Conservation (phyloP, 2,329 filamentous ascomycete genomes). For the Microcyclospora pomicola region DNA sequence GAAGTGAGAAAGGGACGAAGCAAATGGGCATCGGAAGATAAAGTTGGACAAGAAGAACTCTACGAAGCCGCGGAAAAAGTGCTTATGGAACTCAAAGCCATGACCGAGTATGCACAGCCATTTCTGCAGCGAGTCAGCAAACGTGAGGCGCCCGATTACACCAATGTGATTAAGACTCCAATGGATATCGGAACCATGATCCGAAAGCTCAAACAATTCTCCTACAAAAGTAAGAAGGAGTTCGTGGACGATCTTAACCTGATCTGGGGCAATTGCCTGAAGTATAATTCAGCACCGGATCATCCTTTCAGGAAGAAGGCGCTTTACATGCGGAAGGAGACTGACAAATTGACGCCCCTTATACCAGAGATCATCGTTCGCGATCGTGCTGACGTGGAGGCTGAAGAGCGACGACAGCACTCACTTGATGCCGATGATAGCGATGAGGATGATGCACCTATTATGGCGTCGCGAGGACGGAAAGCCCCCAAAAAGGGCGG, state of each 20-base stretch:
- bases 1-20: constrained; percentile 96
- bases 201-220: constrained; percentile 70
- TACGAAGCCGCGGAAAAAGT: constrained; percentile 97
- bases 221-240: constrained; percentile 61
- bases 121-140: constrained; percentile 94
- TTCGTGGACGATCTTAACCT: constrained; percentile 88
- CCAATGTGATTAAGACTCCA: constrained; percentile 82
- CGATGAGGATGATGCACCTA: constrained; percentile 61
- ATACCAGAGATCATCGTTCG: constrained; percentile 88
- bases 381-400: constrained; percentile 83
- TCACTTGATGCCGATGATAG: constrained; percentile 80
- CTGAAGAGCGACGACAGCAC: constrained; percentile 58
- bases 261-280: constrained; percentile 94
- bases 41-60: constrained; percentile 91
- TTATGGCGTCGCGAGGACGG: constrained; percentile 90
- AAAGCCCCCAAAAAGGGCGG: constrained; percentile 72
- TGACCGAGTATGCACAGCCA: constrained; percentile 93
- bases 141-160: constrained; percentile 90
- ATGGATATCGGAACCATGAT: constrained; percentile 99
- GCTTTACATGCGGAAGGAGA: constrained; percentile 91
- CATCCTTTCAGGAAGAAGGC: constrained; percentile 87
- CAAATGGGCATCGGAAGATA: constrained; percentile 98
- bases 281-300: constrained; percentile 81
- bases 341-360: constrained; percentile 85
- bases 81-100: constrained; percentile 88